A percentile compares a stretch with the other conserved stretches of the same genome.
phyloP scores from a whole-genome alignment of 331 rosid species.

The Cydonia oblonga region DNA sequence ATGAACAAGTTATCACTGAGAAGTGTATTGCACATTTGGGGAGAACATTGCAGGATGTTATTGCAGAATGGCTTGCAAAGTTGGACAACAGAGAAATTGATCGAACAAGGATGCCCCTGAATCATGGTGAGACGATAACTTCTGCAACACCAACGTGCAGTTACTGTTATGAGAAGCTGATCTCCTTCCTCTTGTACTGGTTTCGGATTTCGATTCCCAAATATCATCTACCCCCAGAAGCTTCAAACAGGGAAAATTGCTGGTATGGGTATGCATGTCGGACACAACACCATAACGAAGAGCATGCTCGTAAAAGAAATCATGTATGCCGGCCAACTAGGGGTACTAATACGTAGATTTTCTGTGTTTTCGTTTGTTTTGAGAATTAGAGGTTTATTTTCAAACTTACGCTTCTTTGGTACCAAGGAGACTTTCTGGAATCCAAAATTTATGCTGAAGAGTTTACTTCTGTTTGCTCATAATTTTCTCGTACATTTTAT shows the following conservation, averaged over 20 bases:
- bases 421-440: too few relatives aligned
- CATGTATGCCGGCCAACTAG: constrained; percentile 86
- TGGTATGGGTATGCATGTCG: constrained; percentile 90
- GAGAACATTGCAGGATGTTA: constrained; percentile 65
- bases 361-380: background rate
- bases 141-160: constrained; percentile 47
- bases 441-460: too few relatives aligned
- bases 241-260: constrained; percentile 67
- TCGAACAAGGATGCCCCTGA: constrained; percentile 52
- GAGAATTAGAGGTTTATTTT: background rate
- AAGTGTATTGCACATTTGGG: constrained; percentile 74
- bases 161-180: constrained; percentile 66
- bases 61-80: constrained; percentile 64
- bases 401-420: too few relatives aligned
- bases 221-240: constrained; percentile 47
- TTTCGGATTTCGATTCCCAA: constrained; percentile 64
- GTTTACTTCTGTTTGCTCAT: too few relatives aligned
- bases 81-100: constrained; percentile 64
- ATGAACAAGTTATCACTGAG: constrained; percentile 68
- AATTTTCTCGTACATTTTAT: too few relatives aligned
- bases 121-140: constrained; percentile 51
- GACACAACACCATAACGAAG: constrained; percentile 70
- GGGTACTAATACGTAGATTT: constrained; percentile 19
- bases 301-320: constrained; percentile 72
- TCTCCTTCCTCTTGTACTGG: constrained; percentile 78